phyloP scores from a whole-genome alignment of 768 basidiomycete species.

The Megacollybia marginata region DNA sequence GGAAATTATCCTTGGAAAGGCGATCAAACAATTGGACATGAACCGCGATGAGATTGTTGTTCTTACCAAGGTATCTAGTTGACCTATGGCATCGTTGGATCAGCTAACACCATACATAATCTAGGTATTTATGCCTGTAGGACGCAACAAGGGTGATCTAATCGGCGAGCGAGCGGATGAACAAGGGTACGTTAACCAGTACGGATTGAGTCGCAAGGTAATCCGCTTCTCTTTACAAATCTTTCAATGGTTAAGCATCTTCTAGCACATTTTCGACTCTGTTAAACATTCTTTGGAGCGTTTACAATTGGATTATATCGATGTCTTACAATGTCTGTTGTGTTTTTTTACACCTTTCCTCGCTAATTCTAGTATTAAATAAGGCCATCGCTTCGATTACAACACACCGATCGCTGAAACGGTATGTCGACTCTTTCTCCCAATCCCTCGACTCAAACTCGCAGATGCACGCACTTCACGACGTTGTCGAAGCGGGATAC shows the following conservation, averaged over 20 bases:
- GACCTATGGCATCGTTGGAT: neutral
- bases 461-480: conserved; percentile 43
- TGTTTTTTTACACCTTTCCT: too few species aligned
- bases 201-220: conserved; percentile 20
- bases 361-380: conserved; percentile 5
- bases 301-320: conserved; percentile 48
- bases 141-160: neutral
- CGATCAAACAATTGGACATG: neutral
- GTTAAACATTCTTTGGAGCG: conserved; percentile 35
- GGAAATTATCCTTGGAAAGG: neutral
- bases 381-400: conserved; percentile 25
- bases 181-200: conserved; percentile 16
- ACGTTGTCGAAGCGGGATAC: conserved; percentile 40
- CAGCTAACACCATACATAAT: conserved; percentile 23
- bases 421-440: conserved; percentile 16
- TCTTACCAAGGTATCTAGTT: neutral
- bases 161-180: neutral
- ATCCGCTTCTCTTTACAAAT: neutral
- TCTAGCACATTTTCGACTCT: conserved; percentile 42
- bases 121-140: conserved; percentile 28
- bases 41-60: neutral
- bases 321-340: conserved; percentile 31
- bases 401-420: conserved; percentile 22
- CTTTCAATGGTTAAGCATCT: neutral
- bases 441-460: conserved; percentile 15